These are phyloP conservation scores for Arthrobotrys entomopaga DNA, from an alignment of 2,329 filamentous ascomycete species.

Conservation along the genomic window DNA sequence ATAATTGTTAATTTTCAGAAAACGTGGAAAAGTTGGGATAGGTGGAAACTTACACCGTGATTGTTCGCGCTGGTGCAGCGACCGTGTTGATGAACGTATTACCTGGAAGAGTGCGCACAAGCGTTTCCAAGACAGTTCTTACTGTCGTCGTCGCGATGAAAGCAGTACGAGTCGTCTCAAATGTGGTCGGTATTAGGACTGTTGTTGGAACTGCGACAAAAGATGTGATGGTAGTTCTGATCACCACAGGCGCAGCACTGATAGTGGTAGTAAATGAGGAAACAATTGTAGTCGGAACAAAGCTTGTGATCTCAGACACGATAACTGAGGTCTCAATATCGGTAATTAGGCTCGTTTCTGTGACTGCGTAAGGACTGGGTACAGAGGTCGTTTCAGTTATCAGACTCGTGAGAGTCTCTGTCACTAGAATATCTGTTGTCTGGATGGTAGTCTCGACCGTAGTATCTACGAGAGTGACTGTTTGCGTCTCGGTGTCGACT, in stretches of 20 bases:
- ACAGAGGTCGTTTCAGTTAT: constrained; percentile 42
- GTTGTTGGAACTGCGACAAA: constrained; percentile 36
- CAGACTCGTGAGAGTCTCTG: constrained; percentile 35
- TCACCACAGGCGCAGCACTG: constrained; percentile 15
- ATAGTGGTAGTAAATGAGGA: constrained; percentile 48
- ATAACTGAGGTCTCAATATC: constrained; percentile 33
- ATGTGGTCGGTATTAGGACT: constrained; percentile 14
- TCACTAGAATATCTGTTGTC: constrained; percentile 31
- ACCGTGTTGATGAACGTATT: constrained; percentile 34
- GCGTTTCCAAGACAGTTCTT: constrained; percentile 35
- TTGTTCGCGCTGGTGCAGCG: constrained; percentile 28
- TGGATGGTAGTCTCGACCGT: constrained; percentile 10
- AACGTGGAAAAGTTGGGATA: constrained; percentile 6
- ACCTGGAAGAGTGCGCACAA: constrained; percentile 26
- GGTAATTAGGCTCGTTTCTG: constrained; percentile 37
- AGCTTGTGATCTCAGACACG: constrained; percentile 38
- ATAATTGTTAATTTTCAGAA: constrained; percentile 18
- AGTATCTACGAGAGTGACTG: constrained; percentile 7
- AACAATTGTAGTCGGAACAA: constrained; percentile 43
- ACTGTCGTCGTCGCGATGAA: constrained; percentile 27
- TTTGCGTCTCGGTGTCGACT: background rate
- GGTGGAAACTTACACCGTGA: constrained; percentile 30
- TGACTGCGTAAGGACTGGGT: constrained; percentile 47
- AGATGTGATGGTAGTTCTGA: constrained; percentile 34
- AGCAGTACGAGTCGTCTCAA: constrained; percentile 14